Conservation (phyloP, 176 grass and related monocot genomes). For the Carex kokanica region DNA sequence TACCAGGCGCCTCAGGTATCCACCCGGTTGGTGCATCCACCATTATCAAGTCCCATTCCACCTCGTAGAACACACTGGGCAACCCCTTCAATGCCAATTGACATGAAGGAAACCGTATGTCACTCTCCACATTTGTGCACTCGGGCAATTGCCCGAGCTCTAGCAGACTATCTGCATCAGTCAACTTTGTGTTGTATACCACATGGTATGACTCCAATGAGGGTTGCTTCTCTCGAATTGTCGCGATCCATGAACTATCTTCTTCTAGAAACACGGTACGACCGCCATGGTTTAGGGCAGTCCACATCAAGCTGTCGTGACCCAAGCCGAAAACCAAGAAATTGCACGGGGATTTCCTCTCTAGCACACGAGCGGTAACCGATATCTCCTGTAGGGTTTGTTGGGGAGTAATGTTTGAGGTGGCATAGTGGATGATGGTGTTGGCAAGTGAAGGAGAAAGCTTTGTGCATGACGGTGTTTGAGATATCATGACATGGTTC, state of each 20-base stretch:
- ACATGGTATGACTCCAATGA: slow-evolving; percentile 37
- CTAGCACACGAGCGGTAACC: slow-evolving; percentile 36
- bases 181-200: slow-evolving; percentile 25
- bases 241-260: slow-evolving; percentile 34
- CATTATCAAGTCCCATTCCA: slow-evolving; percentile 74
- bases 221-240: slow-evolving; percentile 25
- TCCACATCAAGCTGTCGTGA: slow-evolving; percentile 51
- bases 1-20: slow-evolving; percentile 43
- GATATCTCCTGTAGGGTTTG: slow-evolving; percentile 39
- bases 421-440: slow-evolving; percentile 54
- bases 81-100: slow-evolving; percentile 50
- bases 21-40: slow-evolving; percentile 62
- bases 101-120: slow-evolving; percentile 32
- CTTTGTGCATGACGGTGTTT: slow-evolving; percentile 18
- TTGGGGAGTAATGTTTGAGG: slow-evolving; percentile 32
- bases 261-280: slow-evolving; percentile 67
- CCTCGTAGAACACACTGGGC: slow-evolving; percentile 46
- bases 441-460: slow-evolving; percentile 30
- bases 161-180: slow-evolving; percentile 40
- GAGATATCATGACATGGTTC: neutral
- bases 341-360: slow-evolving; percentile 50
- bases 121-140: slow-evolving; percentile 22
- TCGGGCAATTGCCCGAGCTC: slow-evolving; percentile 24
- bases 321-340: slow-evolving; percentile 69
- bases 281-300: slow-evolving; percentile 67